Conservation (phyloP, 2,329 filamentous ascomycete species). For the Fonsecaea erecta region DNA sequence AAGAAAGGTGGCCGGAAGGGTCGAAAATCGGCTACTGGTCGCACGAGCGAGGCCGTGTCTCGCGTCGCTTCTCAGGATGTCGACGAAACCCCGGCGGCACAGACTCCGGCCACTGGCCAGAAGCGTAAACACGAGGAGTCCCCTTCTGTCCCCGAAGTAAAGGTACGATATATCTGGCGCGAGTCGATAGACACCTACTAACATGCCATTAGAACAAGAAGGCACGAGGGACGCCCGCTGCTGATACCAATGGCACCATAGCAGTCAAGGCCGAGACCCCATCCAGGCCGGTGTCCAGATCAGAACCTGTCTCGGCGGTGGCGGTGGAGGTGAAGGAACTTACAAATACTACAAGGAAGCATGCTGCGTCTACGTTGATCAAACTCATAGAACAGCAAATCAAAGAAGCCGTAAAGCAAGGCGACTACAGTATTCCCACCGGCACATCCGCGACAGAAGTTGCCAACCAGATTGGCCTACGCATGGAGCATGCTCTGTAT, state of each 20-base stretch:
- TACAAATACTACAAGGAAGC: slow-evolving; percentile 68
- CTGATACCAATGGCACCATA: slow-evolving; percentile 35
- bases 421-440: slow-evolving; percentile 65
- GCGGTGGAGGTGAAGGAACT: slow-evolving; percentile 53
- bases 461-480: slow-evolving; percentile 72
- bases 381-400: slow-evolving; percentile 72
- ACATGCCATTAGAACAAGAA: slow-evolving; percentile 38
- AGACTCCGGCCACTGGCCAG: slow-evolving; percentile 40
- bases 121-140: slow-evolving; percentile 53
- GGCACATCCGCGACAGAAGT: slow-evolving; percentile 67
- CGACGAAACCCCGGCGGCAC: slow-evolving; percentile 30
- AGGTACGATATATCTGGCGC: slow-evolving; percentile 24
- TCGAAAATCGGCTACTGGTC: slow-evolving; percentile 65
- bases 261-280: slow-evolving; percentile 38
- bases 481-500: slow-evolving; percentile 75
- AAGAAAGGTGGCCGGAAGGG: slow-evolving; percentile 62
- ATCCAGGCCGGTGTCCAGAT: slow-evolving; percentile 41
- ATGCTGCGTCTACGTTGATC: slow-evolving; percentile 70
- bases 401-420: slow-evolving; percentile 67
- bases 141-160: slow-evolving; percentile 36
- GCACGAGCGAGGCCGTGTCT: slow-evolving; percentile 66
- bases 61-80: slow-evolving; percentile 52
- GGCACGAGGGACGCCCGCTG: slow-evolving; percentile 34
- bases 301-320: slow-evolving; percentile 42
- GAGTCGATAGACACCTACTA: slow-evolving; percentile 33